Conservation (phyloP, 148 eudicot genomes). For the Arbutus unedo region DNA sequence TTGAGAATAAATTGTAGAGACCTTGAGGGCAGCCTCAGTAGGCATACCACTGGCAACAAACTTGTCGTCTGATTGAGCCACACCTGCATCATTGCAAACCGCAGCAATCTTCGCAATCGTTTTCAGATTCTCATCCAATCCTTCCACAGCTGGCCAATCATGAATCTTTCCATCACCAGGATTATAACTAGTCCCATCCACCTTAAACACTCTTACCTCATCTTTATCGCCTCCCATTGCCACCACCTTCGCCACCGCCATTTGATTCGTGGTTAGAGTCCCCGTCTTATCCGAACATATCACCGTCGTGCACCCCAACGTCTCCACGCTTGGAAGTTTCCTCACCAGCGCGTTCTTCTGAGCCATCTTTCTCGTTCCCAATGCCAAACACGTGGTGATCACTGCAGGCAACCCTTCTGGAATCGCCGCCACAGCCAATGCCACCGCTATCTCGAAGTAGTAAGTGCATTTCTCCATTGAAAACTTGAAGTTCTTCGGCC, state of each 20-base stretch:
- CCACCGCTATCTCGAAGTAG: conserved; percentile 51
- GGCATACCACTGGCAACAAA: conserved; percentile 50
- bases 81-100: conserved; percentile 44
- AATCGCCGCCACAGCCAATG: conserved; percentile 53
- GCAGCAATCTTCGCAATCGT: conserved; percentile 44
- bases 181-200: conserved; percentile 43
- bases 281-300: conserved; percentile 55
- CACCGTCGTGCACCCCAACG: conserved; percentile 52
- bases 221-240: conserved; percentile 30
- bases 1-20: not conserved
- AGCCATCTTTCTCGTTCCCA: conserved; percentile 57
- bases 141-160: conserved; percentile 31
- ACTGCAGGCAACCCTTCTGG: conserved; percentile 61
- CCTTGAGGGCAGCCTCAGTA: conserved; percentile 57
- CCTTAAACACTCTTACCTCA: conserved; percentile 28
- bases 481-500: conserved; percentile 45
- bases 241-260: conserved; percentile 50
- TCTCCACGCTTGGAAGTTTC: conserved; percentile 54
- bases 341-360: conserved; percentile 54
- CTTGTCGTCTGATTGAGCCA: conserved; percentile 36
- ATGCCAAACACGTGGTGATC: conserved; percentile 51
- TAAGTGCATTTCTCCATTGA: conserved; percentile 54
- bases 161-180: conserved; percentile 44
- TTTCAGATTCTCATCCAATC: conserved; percentile 38
- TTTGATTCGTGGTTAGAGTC: conserved; percentile 51